Evolutionary conservation across 139 green algal species (phyloP).

Genomic region (Chlamydomonas sp.): DNA sequence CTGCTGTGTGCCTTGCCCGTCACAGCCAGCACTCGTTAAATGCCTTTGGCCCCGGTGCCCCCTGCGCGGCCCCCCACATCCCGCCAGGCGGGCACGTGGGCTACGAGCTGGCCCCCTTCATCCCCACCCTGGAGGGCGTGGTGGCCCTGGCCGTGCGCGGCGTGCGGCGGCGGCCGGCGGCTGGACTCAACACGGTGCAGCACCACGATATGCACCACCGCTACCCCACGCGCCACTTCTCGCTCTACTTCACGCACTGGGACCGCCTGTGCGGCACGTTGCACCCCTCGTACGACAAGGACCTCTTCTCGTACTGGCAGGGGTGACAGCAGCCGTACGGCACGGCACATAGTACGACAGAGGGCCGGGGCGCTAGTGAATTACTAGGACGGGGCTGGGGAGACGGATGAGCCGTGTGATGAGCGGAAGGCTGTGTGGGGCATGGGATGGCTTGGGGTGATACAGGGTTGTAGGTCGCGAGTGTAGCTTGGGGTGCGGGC

Average conservation of each 20-base stretch:
- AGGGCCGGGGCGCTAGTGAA: no score
- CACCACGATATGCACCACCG: slow-evolving; percentile 94
- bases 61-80: neutral
- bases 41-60: no score
- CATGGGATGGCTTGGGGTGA: no score
- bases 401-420: no score
- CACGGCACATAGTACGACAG: no score
- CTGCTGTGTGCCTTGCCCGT: no score
- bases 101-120: slow-evolving; percentile 89
- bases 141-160: slow-evolving; percentile 27
- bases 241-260: slow-evolving; percentile 95
- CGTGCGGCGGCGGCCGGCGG: neutral
- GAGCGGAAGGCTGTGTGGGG: no score
- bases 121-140: slow-evolving; percentile 72
- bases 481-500: no score
- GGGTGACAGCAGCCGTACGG: neutral
- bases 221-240: slow-evolving; percentile 80
- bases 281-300: slow-evolving; percentile 70
- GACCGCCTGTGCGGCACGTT: slow-evolving; percentile 78
- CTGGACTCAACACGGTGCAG: slow-evolving; percentile 86
- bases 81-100: slow-evolving; percentile 82
- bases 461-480: no score
- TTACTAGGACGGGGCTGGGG: no score
- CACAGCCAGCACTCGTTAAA: no score
- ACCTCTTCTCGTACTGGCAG: slow-evolving; percentile 49